Evolutionary conservation across 2,329 filamentous ascomycete genomes (phyloP), one percentile per base, ranked within the genome.

Genomic region (Aspergillus quadricinctus): DNA sequence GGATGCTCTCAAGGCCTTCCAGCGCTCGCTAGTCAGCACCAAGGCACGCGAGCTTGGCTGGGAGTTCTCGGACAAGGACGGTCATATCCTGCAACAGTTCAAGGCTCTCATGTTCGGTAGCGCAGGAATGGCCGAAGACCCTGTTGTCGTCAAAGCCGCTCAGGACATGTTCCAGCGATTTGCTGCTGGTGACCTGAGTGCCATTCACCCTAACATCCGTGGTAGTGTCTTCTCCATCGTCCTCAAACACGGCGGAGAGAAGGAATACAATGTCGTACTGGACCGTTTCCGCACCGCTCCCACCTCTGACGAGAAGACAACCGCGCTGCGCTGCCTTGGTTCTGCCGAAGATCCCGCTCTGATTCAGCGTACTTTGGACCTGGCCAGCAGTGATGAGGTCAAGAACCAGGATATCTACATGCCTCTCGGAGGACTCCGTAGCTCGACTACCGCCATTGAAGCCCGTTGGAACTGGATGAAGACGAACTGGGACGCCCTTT

Each of bases 321-420:
- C 90, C 11, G 92, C 92, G 1, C 83, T 97, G 57, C 90, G 92
- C 66, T 85, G 83, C 31, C 82, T 97, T 23, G 93, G 93, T 51
- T 86, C 91, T 51, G 86, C 90, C 49, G 87, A 87, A 70, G 82
- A 89, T 55, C 87, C 90, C 1, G 85, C 88, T 62, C 83, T 97
- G 50, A 93, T 97, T 72, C 79, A 94, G 78, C 85, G 85, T 59
- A 93, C 92, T 3, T 82, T 97, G 14, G 83, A 80, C 29, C 80
- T 97, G 61, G 82, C 92, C 31, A 81, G 92, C 56, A 85, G 86
- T 71, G 85, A 87, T 59, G 88, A 96, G 64, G 88, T 97, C 75
- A 96, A 95, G 80, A 91, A 89, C 62, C 93, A 97, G 74, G 93
- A 97, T 73, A 87, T 97, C 62, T 97, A 96, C 77, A 86, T 96